Base-by-base conservation (phyloP, 1,284 basidiomycete genomes). In the Mycena sp. region DNA sequence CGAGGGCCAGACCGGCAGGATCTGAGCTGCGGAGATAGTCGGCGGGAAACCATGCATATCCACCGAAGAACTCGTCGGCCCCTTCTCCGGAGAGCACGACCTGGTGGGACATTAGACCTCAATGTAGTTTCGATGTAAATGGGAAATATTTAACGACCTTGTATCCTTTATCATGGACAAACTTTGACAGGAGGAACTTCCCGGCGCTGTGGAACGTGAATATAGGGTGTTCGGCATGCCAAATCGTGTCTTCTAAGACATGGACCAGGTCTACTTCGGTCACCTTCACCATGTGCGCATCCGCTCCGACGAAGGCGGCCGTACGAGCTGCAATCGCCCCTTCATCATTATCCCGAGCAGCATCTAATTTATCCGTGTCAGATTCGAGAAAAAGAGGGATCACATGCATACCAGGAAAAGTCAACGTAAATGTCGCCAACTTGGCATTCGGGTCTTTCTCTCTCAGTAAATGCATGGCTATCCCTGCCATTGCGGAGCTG, bases 11-110 rank as follows among this genome's bases (percentile, higher is more conserved):
- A 19, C 55, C 55, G 1, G 55, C 55, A 11, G 12, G 45, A 49
- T 58, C 55, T 11, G 4, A 6, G 14, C 12, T 19, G 17, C 55
- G 45, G 25, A 58, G 32, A 32, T 58, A 58, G n/a, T 58, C 55
- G 16, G 49, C 35, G 6, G 17, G 25, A 32, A 58, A 17, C 55
- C 55, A 58, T 23, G 55, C n/a, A 16, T 58, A 58, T 58, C 55
- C 55, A 2, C 55, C 55, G 35, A 48, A 23, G 25, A 58, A 58
- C 45, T 58, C 55, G 55, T 58, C 55, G n/a, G 55, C n/a, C 7
- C 55, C 55, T 40, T 58, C 55, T 25, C 55, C 55, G 17, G 35
- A 26, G 12, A 58, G 25, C 9, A 58, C 55, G 35, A 58, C 55
- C 55, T 58, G 32, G 2, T 6, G 11, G 37, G 11, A 35, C 37